Evolutionary conservation across 1,139 yeast species (phyloP).

Genomic region (Blastobotrys arbuscula): DNA sequence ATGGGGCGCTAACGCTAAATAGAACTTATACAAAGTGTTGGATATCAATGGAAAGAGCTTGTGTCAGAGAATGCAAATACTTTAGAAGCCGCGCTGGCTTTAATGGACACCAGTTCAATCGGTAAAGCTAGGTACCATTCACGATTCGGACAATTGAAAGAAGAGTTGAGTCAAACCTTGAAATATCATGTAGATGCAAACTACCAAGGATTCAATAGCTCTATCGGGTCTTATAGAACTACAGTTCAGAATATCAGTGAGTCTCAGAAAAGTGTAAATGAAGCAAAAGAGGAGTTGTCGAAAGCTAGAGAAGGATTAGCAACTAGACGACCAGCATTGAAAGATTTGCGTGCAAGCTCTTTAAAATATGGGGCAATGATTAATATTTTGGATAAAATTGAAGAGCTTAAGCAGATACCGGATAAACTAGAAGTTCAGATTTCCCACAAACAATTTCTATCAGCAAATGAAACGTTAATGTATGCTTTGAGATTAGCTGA

Average conservation of each 20-base stretch:
- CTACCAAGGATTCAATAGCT: conserved; percentile 77
- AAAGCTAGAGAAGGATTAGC: conserved; percentile 48
- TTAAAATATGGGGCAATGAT: conserved; percentile 62
- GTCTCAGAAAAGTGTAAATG: conserved; percentile 50
- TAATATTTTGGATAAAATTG: conserved; percentile 65
- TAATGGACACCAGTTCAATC: conserved; percentile 80
- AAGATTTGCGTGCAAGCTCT: conserved; percentile 61
- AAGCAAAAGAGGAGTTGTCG: conserved; percentile 47
- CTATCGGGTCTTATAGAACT: conserved; percentile 69
- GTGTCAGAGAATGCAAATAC: conserved; percentile 58
- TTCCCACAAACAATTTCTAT: conserved; percentile 60
- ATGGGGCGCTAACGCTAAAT: not conserved
- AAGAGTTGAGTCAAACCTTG: conserved; percentile 50
- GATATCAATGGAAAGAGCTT: conserved; percentile 32
- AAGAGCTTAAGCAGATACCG: conserved; percentile 54
- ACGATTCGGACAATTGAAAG: conserved; percentile 53
- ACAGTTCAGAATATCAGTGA: conserved; percentile 51
- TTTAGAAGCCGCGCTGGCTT: conserved; percentile 71
- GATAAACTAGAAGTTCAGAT: conserved; percentile 59
- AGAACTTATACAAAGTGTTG: conserved; percentile 21
- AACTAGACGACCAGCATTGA: conserved; percentile 50
- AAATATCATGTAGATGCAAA: conserved; percentile 68
- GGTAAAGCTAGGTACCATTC: conserved; percentile 70
- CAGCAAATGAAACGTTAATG: conserved; percentile 60
- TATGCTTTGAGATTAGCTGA: conserved; percentile 54